Base-by-base conservation (phyloP, 768 basidiomycete species). In the Infundibulicybe gibba region DNA sequence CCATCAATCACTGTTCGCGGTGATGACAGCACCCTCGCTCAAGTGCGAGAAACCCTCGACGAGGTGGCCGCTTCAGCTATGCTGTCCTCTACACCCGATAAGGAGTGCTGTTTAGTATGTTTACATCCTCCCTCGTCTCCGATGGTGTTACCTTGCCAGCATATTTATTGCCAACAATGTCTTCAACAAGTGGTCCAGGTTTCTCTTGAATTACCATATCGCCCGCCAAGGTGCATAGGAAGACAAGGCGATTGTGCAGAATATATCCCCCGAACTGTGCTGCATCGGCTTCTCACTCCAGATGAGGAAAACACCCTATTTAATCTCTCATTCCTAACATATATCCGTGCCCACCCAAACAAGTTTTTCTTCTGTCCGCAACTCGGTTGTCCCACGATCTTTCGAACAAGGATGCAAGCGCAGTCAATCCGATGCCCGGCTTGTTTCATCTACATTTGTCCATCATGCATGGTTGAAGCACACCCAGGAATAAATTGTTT, bases 351-450 rank as follows among this genome's bases (percentile, higher is more conserved):
- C 10, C 64, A 59, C 25, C 57, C 67, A 1, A 54, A 67, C 21
- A 68, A 71, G n/a, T 71, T 72, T 51, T 72, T 71, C 49, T 77
- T 76, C 61, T 85, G 81, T 56, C 79, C 81, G 1, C 70, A 75
- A 2, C 62, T 73, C 3, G 63, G 72, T 43, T 85, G 83, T 53
- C 54, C 69, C 37, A 66, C 70, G 11, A 66, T 81, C 14, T 79
- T 79, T 56, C 63, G 72, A 30, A 47, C 46, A 15, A 51, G 44
- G 3, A 48, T 43, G 17, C 40, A 45, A 13, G 62, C 61, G 9
- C 56, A 52, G 9, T 50, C 60, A 13, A 48, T 74, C 16, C 63
- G 51, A 17, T 77, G 76, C 48, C 61, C 59, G 14, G 49, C 53
- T 4, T 77, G 76, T 45, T 47, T 55, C 4, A 54, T 49, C 1